Evolutionary conservation across 768 basidiomycete genomes (phyloP), one percentile per base, ranked within the genome.

Genomic region (Asterophora lycoperdoides): DNA sequence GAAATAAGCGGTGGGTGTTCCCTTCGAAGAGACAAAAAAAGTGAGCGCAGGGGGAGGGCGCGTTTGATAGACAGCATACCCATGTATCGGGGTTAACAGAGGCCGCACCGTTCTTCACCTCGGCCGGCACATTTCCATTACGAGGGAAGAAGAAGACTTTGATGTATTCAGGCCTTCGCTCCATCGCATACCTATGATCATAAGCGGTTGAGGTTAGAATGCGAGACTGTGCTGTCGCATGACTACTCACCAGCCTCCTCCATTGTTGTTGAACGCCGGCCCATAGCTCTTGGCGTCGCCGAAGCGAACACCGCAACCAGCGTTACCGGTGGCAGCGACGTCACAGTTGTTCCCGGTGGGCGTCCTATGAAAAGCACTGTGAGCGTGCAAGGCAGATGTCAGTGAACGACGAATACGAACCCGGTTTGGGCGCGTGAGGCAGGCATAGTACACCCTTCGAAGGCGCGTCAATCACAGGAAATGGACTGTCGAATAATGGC

Each of bases 141-240:
- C 1, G 81, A 70, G 83, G 83, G n/a, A n/a, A 89, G 67, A 85
- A 88, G 79, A 81, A 89, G 40, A 86, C 70, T 52, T 81, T 83
- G 60, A 88, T 79, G 59, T 72, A 78, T 4, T 60, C 57, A 18
- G 63, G 53, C 0, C 82, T 83, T 30, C 83, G 74, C 59, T 85
- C 81, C 58, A 84, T 68, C 0, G 83, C 84, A 62, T 73, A 84
- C 77, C 79, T 84, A 17, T 53, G 17, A 4, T 32, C n/a, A n/a
- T n/a, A 32, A 35, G 8, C 18, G 26, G 20, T 23, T 44, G 14
- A 29, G 28, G 5, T 9, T 5, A 11, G 23, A n/a, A n/a, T n/a
- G n/a, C n/a, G n/a, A n/a, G 4, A n/a, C 11, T 7, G 23, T 13
- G 15, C 33, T 6, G 3, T 10, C 20, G 29, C 17, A 44, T 15